Conservation (phyloP, 129 eudicot species). For the Dittrichia graveolens region DNA sequence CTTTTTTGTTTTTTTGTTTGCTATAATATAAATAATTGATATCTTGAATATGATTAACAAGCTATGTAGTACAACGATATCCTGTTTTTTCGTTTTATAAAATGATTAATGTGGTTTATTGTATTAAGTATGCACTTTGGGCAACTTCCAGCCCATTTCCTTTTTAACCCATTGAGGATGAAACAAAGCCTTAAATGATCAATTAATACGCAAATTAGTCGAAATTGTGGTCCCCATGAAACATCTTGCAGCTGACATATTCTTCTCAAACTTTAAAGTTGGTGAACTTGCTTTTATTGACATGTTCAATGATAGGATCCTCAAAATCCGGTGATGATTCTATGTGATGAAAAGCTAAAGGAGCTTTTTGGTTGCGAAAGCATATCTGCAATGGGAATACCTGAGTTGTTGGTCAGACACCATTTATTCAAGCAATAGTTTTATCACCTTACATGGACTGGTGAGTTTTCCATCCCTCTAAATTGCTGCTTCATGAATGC, state of each 20-base stretch:
- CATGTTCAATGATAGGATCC: slow-evolving; percentile 60
- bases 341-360: slow-evolving; percentile 80
- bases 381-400: slow-evolving; percentile 73
- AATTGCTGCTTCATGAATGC: not conserved
- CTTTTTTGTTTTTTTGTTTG: no score
- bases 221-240: no score
- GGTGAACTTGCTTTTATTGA: slow-evolving; percentile 6
- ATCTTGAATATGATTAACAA: no score
- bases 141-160: no score
- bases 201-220: no score
- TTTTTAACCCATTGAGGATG: no score
- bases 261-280: not conserved
- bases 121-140: no score
- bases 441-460: slow-evolving; percentile 41
- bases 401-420: slow-evolving; percentile 63
- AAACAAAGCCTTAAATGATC: no score
- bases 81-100: no score
- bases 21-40: no score
- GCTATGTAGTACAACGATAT: no score
- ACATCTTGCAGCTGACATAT: not conserved
- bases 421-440: slow-evolving; percentile 61
- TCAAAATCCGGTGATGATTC: slow-evolving; percentile 51
- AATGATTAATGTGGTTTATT: no score
- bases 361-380: slow-evolving; percentile 80
- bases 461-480: slow-evolving; percentile 37